Conservation (phyloP, 2,329 filamentous ascomycete species). For the Exophiala alcalophila region DNA sequence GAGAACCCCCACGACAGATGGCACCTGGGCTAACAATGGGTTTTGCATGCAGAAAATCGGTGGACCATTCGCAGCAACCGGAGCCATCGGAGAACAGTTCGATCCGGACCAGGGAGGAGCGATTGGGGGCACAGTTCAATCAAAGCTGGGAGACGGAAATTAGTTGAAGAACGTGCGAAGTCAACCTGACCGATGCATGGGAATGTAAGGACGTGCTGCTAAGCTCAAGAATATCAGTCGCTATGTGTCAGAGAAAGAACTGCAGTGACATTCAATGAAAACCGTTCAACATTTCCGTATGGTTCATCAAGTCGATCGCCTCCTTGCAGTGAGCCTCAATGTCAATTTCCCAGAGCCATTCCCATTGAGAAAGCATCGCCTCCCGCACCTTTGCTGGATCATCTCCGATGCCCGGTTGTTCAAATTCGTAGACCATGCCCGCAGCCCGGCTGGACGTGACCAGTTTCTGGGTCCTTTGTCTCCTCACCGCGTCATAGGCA, state of each 20-base stretch:
- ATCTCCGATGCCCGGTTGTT: constrained; percentile 3
- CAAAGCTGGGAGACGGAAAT: constrained; percentile 34
- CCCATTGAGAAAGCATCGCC: background rate
- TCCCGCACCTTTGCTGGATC: background rate
- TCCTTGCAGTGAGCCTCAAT: constrained; percentile 7
- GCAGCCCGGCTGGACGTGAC: constrained; percentile 2
- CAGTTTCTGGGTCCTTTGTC: constrained; percentile 3
- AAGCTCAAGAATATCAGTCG: too few relatives aligned
- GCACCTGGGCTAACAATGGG: too few relatives aligned
- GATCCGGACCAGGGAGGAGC: constrained; percentile 37
- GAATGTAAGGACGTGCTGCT: too few relatives aligned
- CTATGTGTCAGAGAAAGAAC: too few relatives aligned
- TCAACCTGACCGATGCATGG: too few relatives aligned
- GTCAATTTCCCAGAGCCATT: constrained; percentile 11
- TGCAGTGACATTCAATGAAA: background rate
- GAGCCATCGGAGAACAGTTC: constrained; percentile 41
- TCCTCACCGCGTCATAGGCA: constrained; percentile 4
- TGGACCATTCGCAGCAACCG: constrained; percentile 37
- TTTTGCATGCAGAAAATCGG: constrained; percentile 35
- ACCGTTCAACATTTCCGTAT: background rate
- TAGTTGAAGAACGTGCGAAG: too few relatives aligned
- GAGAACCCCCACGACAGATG: too few relatives aligned
- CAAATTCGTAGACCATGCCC: constrained; percentile 5
- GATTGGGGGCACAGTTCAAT: constrained; percentile 38
- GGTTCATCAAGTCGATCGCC: constrained; percentile 6